Evolutionary conservation across 257 asterid species (phyloP), one percentile per base, ranked within the genome.

Genomic region (Solanum chiquidenum): DNA sequence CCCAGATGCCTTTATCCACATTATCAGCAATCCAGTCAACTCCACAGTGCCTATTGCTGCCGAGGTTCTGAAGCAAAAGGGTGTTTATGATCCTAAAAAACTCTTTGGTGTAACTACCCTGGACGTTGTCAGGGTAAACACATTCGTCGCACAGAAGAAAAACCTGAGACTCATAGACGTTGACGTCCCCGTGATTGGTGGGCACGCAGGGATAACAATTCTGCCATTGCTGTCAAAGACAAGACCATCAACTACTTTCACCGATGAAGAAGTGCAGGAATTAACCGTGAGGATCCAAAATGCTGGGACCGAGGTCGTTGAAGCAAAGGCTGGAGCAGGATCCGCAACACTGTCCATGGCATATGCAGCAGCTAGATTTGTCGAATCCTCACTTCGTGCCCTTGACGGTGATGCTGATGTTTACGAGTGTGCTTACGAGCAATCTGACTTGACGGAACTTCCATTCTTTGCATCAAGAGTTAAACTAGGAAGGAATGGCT

Each of bases 391-490:
- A 2, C 87, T 87, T 8, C 89, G 89, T 68, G 89, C 89, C 2
- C 83, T 87, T 6, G 87, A 87, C 7, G 89, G 89, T 21, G 89
- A 87, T 44, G 75, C 83, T 46, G 89, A 82, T 69, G 83, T 87
- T 13, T 87, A 87, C 66, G 89, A 87, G 86, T 87, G 89, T 55
- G 42, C 87, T 7, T 87, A 58, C 4, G 83, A 83, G 6, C 73
- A 87, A 79, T 87, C 89, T 20, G 71, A 87, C 37, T 16, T 87
- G 60, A 87, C 83, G 4, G 89, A 87, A 64, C 89, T 83, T 87
- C 89, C 89, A 14, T 87, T 87, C 87, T 87, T 87, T 87, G 89
- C 89, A 14, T 87, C 89, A 2, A 83, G 89, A 34, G 87, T 87
- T 64, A 87, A 87, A 34, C 87, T 87, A 16, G 89, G 89, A 31